These are phyloP conservation scores for Clonostachys sp. DNA, from an alignment of 2,329 filamentous ascomycete species.

Conservation along the genomic window DNA sequence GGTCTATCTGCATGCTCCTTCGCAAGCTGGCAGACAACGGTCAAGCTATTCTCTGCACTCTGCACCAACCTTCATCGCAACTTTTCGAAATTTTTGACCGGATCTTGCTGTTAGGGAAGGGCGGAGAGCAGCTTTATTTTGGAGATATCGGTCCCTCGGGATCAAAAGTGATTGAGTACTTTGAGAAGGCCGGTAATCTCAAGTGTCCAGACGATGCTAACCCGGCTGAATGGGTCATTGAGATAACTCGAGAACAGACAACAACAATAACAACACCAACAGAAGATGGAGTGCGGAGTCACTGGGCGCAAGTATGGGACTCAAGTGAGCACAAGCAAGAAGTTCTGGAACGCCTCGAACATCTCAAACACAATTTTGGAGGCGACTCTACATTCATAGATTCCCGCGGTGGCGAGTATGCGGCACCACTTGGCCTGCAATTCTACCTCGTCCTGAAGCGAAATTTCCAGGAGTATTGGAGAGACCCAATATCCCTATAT, in stretches of 20 bases:
- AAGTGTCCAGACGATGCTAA: constrained; percentile 54
- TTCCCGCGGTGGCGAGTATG: constrained; percentile 39
- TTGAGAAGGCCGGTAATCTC: constrained; percentile 55
- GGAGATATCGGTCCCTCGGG: constrained; percentile 64
- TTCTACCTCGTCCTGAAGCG: constrained; percentile 26
- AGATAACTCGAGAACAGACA: constrained; percentile 23
- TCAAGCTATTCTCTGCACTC: constrained; percentile 93
- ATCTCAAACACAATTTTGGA: constrained; percentile 19
- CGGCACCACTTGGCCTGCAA: constrained; percentile 49
- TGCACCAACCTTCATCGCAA: constrained; percentile 92
- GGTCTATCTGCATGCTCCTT: constrained; percentile 83
- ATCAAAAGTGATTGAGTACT: constrained; percentile 40
- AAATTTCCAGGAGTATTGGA: constrained; percentile 24
- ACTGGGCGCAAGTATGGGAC: constrained; percentile 51
- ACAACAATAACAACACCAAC: constrained; percentile 63
- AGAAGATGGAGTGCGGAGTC: constrained; percentile 20
- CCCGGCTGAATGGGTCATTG: constrained; percentile 42
- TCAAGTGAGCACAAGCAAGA: constrained; percentile 32
- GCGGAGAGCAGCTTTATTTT: constrained; percentile 77
- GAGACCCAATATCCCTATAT: constrained; percentile 58
- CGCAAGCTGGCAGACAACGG: constrained; percentile 86
- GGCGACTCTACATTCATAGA: constrained; percentile 38
- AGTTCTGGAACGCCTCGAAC: constrained; percentile 35
- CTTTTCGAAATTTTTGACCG: constrained; percentile 88
- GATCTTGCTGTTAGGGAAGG: constrained; percentile 70